phyloP scores from a whole-genome alignment of 2,329 filamentous ascomycete species.

The Rhynchosporium graminicola region DNA sequence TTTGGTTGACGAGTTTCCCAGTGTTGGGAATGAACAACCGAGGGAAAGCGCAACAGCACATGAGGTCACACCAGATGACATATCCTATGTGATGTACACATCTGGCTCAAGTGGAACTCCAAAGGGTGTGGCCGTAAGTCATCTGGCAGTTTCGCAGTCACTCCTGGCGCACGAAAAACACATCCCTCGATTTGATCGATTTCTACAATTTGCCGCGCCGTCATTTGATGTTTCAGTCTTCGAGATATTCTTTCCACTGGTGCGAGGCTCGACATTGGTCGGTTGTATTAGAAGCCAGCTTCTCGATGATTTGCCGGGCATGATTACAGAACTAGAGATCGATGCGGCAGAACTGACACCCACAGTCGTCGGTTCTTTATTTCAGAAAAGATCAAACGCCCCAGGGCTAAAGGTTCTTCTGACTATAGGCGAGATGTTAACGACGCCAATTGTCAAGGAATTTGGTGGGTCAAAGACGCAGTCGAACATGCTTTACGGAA shows the following conservation, averaged over 20 bases:
- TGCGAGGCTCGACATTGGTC: slow-evolving; percentile 71
- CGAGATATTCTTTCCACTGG: slow-evolving; percentile 88
- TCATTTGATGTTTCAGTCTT: slow-evolving; percentile 96
- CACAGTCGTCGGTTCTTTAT: slow-evolving; percentile 77
- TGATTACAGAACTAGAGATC: slow-evolving; percentile 64
- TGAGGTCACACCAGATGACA: slow-evolving; percentile 30
- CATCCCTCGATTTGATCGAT: slow-evolving; percentile 74
- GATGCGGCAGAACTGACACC: slow-evolving; percentile 90
- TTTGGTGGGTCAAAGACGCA: slow-evolving; percentile 59
- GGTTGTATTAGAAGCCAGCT: slow-evolving; percentile 68
- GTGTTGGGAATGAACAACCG: slow-evolving; percentile 12
- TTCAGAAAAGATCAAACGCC: slow-evolving; percentile 66
- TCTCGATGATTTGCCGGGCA: slow-evolving; percentile 71
- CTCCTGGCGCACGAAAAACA: slow-evolving; percentile 78
- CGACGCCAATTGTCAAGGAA: slow-evolving; percentile 71
- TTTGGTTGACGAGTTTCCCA: slow-evolving; percentile 44
- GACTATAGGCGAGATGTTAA: slow-evolving; percentile 94
- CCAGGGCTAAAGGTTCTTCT: slow-evolving; percentile 71
- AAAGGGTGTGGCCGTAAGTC: slow-evolving; percentile 83
- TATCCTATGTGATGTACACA: slow-evolving; percentile 93
- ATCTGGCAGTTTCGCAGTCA: slow-evolving; percentile 77
- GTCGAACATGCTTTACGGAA: slow-evolving; percentile 75
- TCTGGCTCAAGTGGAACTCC: slow-evolving; percentile 87
- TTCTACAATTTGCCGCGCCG: slow-evolving; percentile 88
- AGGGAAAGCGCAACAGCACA: slow-evolving; percentile 15